A percentile compares a stretch with the other conserved stretches of the same genome.
These are phyloP conservation scores for Limnomonas spitsbergensis DNA, from an alignment of 139 green algal species.

Conservation along the genomic window DNA sequence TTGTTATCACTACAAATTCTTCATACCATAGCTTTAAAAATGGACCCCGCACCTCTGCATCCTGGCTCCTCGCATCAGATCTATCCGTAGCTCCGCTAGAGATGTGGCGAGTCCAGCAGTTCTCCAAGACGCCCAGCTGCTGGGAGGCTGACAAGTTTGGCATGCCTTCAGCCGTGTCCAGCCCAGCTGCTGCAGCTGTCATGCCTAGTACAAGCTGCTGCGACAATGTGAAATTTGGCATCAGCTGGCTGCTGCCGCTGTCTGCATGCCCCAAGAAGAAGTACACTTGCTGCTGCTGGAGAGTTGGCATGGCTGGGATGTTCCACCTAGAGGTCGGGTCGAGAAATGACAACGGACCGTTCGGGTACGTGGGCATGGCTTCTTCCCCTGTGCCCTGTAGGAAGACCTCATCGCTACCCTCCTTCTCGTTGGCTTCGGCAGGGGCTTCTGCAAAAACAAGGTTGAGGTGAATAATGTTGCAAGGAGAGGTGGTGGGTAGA, in stretches of 20 bases:
- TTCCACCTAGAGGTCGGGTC: background rate
- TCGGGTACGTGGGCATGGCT: background rate
- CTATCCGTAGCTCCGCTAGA: too few species aligned
- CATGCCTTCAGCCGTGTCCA: too few species aligned
- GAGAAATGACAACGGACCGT: background rate
- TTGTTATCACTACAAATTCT: too few species aligned
- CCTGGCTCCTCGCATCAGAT: too few species aligned
- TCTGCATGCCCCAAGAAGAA: background rate
- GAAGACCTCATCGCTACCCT: background rate
- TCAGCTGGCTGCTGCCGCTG: background rate
- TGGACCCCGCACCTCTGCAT: too few species aligned
- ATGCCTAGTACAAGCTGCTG: too few species aligned
- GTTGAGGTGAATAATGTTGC: background rate
- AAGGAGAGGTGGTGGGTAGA: background rate
- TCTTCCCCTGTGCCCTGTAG: background rate
- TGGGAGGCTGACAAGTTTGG: too few species aligned
- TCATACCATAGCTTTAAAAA: too few species aligned
- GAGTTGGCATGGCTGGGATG: background rate
- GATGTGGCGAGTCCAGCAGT: too few species aligned
- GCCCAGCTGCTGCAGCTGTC: too few species aligned
- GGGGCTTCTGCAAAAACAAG: background rate
- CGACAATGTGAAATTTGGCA: too few species aligned
- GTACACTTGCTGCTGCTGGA: background rate
- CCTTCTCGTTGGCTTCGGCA: background rate
- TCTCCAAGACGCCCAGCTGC: too few species aligned